Evolutionary conservation across 78 protist genomes (phyloP).

Genomic region (Cavenderia fasciculata): DNA sequence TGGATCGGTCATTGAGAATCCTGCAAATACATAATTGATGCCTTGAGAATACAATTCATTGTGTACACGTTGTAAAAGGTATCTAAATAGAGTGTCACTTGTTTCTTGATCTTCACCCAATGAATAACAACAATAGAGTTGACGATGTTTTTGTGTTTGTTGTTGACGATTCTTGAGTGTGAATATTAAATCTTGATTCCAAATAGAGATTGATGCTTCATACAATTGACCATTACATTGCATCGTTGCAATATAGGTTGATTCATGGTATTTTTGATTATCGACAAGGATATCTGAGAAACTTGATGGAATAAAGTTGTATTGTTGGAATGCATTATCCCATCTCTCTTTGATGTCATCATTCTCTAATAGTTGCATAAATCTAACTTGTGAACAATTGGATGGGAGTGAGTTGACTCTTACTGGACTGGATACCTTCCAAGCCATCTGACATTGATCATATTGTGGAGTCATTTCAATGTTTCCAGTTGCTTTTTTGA

Average conservation of each 20-base stretch:
- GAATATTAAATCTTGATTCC: conserved; percentile 24
- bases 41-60: conserved; percentile 17
- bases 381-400: not conserved
- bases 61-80: conserved; percentile 6
- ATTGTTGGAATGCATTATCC: not conserved
- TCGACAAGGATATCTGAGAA: not conserved
- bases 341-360: not conserved
- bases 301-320: conserved; percentile 13
- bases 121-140: conserved; percentile 3
- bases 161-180: not conserved
- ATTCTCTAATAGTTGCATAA: not conserved
- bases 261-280: not conserved
- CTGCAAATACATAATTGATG: conserved; percentile 24
- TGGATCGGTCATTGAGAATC: conserved; percentile 8
- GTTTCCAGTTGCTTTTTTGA: not conserved
- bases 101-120: conserved; percentile 9
- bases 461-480: not conserved
- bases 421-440: not conserved
- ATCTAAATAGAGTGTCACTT: conserved; percentile 1
- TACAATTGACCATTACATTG: not conserved
- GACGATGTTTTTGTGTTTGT: not conserved
- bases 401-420: not conserved
- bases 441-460: not conserved
- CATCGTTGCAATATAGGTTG: conserved; percentile 10
- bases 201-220: conserved; percentile 26